Percentiles rank a stretch among this genome's conserved stretches.
Evolutionary conservation across 495 filamentous ascomycete genomes (phyloP).

Genomic region (Talaromyces wortmannii): DNA sequence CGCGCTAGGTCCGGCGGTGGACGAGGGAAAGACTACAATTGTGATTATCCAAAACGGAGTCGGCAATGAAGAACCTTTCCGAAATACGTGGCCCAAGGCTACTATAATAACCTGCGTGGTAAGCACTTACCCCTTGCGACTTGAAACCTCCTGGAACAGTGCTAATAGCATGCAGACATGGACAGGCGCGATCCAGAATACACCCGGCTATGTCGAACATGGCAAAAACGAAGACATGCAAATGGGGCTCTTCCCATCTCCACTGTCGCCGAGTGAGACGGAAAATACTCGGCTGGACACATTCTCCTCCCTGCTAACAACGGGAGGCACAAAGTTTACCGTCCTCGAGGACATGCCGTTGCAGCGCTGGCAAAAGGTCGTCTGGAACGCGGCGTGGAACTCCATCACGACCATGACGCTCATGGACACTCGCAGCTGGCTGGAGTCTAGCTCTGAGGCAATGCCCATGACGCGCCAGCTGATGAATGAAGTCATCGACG

Average conservation of each 20-base stretch:
- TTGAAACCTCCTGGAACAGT: background rate
- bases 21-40: slow-evolving; percentile 9
- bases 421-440: slow-evolving; percentile 42
- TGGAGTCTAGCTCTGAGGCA: slow-evolving; percentile 33
- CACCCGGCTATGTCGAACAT: slow-evolving; percentile 37
- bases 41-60: slow-evolving; percentile 33
- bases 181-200: slow-evolving; percentile 41
- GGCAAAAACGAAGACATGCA: slow-evolving; percentile 39
- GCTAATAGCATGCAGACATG: slow-evolving; percentile 26
- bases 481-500: slow-evolving; percentile 43
- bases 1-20: slow-evolving; percentile 30
- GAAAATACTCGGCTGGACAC: slow-evolving; percentile 25
- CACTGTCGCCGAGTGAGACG: slow-evolving; percentile 5
- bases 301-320: slow-evolving; percentile 28
- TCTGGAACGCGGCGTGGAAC: slow-evolving; percentile 52
- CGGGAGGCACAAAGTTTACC: slow-evolving; percentile 31
- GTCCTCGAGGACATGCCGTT: slow-evolving; percentile 36
- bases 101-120: slow-evolving; percentile 26
- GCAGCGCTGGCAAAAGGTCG: slow-evolving; percentile 46
- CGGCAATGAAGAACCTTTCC: slow-evolving; percentile 27
- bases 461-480: slow-evolving; percentile 31
- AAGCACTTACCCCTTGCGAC: background rate
- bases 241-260: slow-evolving; percentile 39
- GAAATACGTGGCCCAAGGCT: slow-evolving; percentile 14
- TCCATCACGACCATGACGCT: slow-evolving; percentile 42